Base-by-base conservation (phyloP, 257 asterid genomes). In the Penstemon barbatus region DNA sequence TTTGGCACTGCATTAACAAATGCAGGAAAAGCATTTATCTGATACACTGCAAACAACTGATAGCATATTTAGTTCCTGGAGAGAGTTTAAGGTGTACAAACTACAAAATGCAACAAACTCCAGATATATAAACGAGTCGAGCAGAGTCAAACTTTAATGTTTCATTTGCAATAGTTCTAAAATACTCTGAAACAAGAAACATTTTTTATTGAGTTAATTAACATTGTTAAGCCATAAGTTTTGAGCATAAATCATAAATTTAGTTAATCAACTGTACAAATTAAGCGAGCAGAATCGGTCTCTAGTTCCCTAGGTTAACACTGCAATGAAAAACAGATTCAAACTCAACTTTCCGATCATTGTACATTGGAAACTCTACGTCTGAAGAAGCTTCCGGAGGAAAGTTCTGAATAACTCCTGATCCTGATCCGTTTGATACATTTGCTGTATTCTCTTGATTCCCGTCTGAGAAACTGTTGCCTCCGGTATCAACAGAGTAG, bases 341-440 rank as follows among this genome's bases (percentile, higher is more conserved):
- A 55, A 76, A 63, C 61, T 80, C 79, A 36, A 54, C 64, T 64
- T 65, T 77, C 36, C 63, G 59, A 41, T 82, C 79, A 53, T 72
- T 77, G 62, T 18, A 70, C 83, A 78, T 59, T 0, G 80, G 72
- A 48, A 77, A 67, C 70, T 69, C 83, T 41, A 69, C 83, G 19
- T 77, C 85, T 3, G 81, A 79, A 44, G 75, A 72, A 50, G 74
- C 75, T 13, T 81, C 83, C 4, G 62, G 75, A 6, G 82, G 83
- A 58, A 71, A 81, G 60, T 66, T 74, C 70, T 77, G 87, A 65
- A 82, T 55, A 51, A 84, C 80, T 0, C 73, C 79, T 0, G 91
- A 87, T 73, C 91, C 92, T n/a, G 87, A 83, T 38, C 81, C 82
- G n/a, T 78, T 74, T 0, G 91, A 83, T 3, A 71, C 49, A 75